These are phyloP conservation scores for Neopestalotiopsis rosae DNA, from an alignment of 2,329 filamentous ascomycete species.

Conservation along the genomic window DNA sequence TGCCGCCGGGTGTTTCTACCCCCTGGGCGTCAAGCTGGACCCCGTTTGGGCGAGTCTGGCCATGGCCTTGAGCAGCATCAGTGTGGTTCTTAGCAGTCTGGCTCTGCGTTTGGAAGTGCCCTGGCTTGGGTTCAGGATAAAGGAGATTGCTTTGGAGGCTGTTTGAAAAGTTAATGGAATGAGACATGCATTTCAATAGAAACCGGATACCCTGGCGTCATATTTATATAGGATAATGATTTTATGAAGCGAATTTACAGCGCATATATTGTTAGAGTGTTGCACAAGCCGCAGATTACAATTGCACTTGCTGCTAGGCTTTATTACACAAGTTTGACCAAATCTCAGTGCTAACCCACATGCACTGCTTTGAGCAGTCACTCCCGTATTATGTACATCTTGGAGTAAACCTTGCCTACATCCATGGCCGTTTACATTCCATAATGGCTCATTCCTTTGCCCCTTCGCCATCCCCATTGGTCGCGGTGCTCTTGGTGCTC, in stretches of 20 bases:
- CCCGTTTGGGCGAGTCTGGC: constrained; percentile 88
- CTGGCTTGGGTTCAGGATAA: constrained; percentile 39
- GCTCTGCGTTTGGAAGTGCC: constrained; percentile 61
- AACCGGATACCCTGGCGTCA: not conserved
- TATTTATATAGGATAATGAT: not conserved
- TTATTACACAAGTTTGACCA: too few species aligned
- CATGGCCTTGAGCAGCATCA: constrained; percentile 92
- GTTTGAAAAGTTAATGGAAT: not conserved
- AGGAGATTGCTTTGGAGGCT: constrained; percentile 16
- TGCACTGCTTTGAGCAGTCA: not conserved
- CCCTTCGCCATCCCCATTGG: not conserved
- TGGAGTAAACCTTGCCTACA: not conserved
- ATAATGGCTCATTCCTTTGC: not conserved
- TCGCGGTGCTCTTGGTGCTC: constrained; percentile 6
- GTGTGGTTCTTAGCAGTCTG: constrained; percentile 84
- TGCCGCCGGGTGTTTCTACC: constrained; percentile 79
- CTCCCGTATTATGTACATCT: not conserved
- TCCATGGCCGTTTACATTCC: not conserved
- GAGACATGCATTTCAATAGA: not conserved
- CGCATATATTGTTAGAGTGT: too few species aligned
- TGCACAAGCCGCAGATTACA: too few species aligned
- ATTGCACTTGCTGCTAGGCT: too few species aligned
- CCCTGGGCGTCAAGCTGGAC: constrained; percentile 69
- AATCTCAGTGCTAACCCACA: too few species aligned
- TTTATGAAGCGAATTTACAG: not conserved